Base-by-base conservation (phyloP, 495 filamentous ascomycete species). In the Penicillium macrosclerotiorum region DNA sequence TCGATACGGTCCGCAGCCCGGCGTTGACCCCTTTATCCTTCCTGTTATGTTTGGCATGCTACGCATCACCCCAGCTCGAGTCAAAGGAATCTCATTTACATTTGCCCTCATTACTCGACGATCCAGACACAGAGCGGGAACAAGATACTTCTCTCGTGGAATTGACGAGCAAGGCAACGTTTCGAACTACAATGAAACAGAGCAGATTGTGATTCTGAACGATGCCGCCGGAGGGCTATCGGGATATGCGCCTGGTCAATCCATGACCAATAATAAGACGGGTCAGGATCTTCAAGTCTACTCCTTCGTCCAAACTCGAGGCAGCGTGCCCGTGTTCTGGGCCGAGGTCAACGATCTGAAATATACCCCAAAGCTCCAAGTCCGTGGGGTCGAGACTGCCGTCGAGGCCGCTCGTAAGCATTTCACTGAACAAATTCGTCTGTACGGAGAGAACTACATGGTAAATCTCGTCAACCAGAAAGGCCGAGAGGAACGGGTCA, bases 151-250 rank as follows among this genome's bases (percentile, higher is more conserved):
- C 61, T 91, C 94, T 0, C 83, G 93, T 39, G 93, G 93, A 24
- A 78, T 96, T 16, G 92, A 98, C 59, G 89, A 95, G 45, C 68
- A 89, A 49, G 93, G 93, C n/a, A 79, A 96, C 61, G 94, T 90
- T 4, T 86, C 90, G 14, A 98, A 98, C 59, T 98, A 90, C 76
- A 98, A 98, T 58, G 93, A 98, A 71, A 97, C 94, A 0, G 93
- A 98, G 59, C 94, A 97, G 61, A 73, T 88, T 37, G 73, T 94
- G 31, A 79, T 98, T 25, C 64, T 98, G 51, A 95, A 96, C 55
- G 93, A 95, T 62, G 70, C 72, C 24, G 74, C 76, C 4, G 78
- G 81, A 11, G 87, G 86, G 1, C 60, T 92, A 6, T 87, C 86
- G 11, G 91, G 90, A 5, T 95, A 88, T 64, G 84, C 84, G 27